These are phyloP conservation scores for Malassezia restricta DNA, from an alignment of 1,284 basidiomycete species.

Conservation along the genomic window DNA sequence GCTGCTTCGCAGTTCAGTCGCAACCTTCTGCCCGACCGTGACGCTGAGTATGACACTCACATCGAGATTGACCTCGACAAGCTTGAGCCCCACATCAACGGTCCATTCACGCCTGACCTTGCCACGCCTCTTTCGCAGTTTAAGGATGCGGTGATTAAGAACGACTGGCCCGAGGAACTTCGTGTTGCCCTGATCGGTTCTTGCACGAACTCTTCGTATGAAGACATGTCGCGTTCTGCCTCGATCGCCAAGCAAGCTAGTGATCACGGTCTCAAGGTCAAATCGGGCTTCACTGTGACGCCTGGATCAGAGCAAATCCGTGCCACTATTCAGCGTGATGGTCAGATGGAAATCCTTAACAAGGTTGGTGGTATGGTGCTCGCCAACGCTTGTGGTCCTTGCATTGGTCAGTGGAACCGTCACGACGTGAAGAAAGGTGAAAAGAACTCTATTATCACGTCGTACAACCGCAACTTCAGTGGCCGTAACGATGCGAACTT, in stretches of 20 bases:
- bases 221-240: slow-evolving; percentile 97
- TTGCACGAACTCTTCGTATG: slow-evolving; percentile 99
- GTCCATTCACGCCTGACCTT: slow-evolving; percentile 61
- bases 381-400: slow-evolving; percentile 96
- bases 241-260: slow-evolving; percentile 81
- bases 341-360: slow-evolving; percentile 78
- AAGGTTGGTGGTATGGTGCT: slow-evolving; percentile 79
- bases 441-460: slow-evolving; percentile 82
- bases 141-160: slow-evolving; percentile 78
- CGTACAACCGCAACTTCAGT: slow-evolving; percentile 99
- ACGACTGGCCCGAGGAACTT: slow-evolving; percentile 91
- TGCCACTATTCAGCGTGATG: slow-evolving; percentile 92
- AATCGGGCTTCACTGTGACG: slow-evolving; percentile 93
- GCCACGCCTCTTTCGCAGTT: slow-evolving; percentile 71
- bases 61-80: slow-evolving; percentile 91
- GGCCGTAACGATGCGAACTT: slow-evolving; percentile 99
- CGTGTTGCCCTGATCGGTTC: slow-evolving; percentile 96
- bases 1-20: slow-evolving; percentile 81
- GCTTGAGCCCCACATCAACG: slow-evolving; percentile 98
- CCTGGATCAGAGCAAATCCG: slow-evolving; percentile 97
- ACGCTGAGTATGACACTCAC: slow-evolving; percentile 82
- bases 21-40: slow-evolving; percentile 81
- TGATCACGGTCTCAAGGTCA: slow-evolving; percentile 71
- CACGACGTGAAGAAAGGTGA: slow-evolving; percentile 92
- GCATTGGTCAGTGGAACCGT: slow-evolving; percentile 98